Evolutionary conservation across 2,329 filamentous ascomycete species (phyloP), one percentile per base, ranked within the genome.

Genomic region (Pyricularia sp.): DNA sequence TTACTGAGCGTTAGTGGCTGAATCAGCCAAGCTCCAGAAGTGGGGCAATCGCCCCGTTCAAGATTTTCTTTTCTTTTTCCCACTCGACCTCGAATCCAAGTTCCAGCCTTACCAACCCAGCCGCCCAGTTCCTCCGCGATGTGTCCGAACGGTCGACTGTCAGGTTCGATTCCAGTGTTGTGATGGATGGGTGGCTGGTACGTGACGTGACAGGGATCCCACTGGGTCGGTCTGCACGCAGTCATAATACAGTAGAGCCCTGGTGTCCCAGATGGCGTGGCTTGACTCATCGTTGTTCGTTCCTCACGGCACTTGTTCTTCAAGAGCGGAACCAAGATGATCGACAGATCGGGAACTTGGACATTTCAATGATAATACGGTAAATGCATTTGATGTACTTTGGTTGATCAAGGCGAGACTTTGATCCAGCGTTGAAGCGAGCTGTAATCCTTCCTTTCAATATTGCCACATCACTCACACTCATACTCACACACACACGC

Each of bases 1-100:
- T 77, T 79, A 78, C 77, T 50, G 75, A 75, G 75, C 81, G 75
- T 84, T 79, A 84, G 79, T 84, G 82, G 83, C 81, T 83, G 80
- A 82, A 76, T 82, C 78, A 81, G 78, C 79, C 72, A 42, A 50
- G 64, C 17, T 31, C 67, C 30, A 1, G 10, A 65, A 70, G 78
- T 81, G 80, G 81, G 77, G 69, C 77, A 5, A 0, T n/a, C 7
- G 17, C 42, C 42, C 42, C 42, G 20, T 20, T 50, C 42, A n/a
- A 50, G 17, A 50, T 50, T 50, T 50, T 50, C 42, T 50, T 50
- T 50, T 50, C 42, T 50, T 50, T 36, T 42, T 20, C 20, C 17
- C 14, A 50, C 17, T 50, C 4, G 42, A 50, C 42, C 42, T 50
- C 5, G 5, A 50, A 50, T 50, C 42, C 42, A 50, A 50, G 42